These are phyloP conservation scores for Extremus antarcticus DNA, from an alignment of 495 filamentous ascomycete genomes.

Conservation along the genomic window DNA sequence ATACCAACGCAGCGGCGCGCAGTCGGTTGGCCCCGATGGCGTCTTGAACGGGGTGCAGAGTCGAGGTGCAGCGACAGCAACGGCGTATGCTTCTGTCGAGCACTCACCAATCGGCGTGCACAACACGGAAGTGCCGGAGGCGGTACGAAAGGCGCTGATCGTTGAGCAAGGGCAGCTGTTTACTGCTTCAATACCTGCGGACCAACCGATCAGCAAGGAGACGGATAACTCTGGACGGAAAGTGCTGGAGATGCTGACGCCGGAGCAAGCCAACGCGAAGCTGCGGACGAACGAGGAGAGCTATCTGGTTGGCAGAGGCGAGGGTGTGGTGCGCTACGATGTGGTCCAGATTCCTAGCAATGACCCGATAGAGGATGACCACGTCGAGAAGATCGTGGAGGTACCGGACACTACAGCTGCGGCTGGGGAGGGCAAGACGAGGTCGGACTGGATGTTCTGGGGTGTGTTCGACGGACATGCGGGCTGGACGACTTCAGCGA, in stretches of 20 bases:
- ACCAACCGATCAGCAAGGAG: conserved; percentile 65
- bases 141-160: conserved; percentile 17
- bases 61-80: background rate
- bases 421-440: conserved; percentile 40
- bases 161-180: conserved; percentile 20
- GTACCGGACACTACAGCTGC: conserved; percentile 50
- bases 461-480: conserved; percentile 96
- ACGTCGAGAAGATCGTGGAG: conserved; percentile 93
- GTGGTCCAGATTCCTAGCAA: conserved; percentile 92
- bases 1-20: conserved; percentile 3
- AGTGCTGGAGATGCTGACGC: conserved; percentile 88
- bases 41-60: conserved; percentile 3
- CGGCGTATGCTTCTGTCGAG: background rate
- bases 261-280: conserved; percentile 86
- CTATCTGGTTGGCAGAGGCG: conserved; percentile 77
- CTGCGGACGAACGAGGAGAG: conserved; percentile 82
- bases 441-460: conserved; percentile 99
- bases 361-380: conserved; percentile 96
- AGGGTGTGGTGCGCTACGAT: conserved; percentile 90
- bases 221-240: conserved; percentile 69
- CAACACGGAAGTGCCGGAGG: conserved; percentile 11
- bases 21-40: background rate
- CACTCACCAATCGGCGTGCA: conserved; percentile 2
- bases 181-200: conserved; percentile 18
- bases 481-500: conserved; percentile 97